These are phyloP conservation scores for Pseudogymnoascus sp. DNA, from an alignment of 2,329 filamentous ascomycete genomes.

Conservation along the genomic window DNA sequence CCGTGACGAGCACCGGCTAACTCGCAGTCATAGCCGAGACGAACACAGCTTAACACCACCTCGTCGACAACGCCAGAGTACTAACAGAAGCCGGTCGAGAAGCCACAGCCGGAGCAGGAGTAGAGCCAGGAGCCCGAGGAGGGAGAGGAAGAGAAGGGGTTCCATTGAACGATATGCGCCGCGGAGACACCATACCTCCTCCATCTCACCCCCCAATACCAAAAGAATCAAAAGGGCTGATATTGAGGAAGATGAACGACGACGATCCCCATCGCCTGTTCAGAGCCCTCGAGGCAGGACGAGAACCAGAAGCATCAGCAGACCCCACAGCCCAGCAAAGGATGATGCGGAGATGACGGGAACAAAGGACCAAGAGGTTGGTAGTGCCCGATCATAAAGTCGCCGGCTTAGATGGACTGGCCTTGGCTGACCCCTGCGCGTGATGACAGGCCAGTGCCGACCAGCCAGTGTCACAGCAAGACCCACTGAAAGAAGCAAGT, in stretches of 20 bases:
- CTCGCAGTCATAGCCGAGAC: slow-evolving; percentile 26
- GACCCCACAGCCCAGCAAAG: background rate
- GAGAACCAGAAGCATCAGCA: slow-evolving; percentile 6
- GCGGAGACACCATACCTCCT: slow-evolving; percentile 45
- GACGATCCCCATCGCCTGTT: slow-evolving; percentile 17
- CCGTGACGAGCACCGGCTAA: slow-evolving; percentile 28
- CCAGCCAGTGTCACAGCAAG: slow-evolving; percentile 19
- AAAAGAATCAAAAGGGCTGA: slow-evolving; percentile 49
- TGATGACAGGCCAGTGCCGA: slow-evolving; percentile 4
- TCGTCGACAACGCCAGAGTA: slow-evolving; percentile 23
- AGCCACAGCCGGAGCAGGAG: slow-evolving; percentile 12
- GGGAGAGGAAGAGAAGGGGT: slow-evolving; percentile 26
- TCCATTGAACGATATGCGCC: slow-evolving; percentile 31
- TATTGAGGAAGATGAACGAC: slow-evolving; percentile 43
- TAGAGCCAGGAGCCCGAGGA: slow-evolving; percentile 13
- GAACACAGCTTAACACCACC: slow-evolving; percentile 28
- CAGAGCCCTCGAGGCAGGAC: background rate
- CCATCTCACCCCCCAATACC: slow-evolving; percentile 40
- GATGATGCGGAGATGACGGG: slow-evolving; percentile 2
- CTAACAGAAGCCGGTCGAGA: slow-evolving; percentile 23
- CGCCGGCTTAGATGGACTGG: background rate
- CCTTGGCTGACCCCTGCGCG: slow-evolving; percentile 3
- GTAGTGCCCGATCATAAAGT: slow-evolving; percentile 30
- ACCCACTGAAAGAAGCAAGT: slow-evolving; percentile 36
- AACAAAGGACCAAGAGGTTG: slow-evolving; percentile 29